A percentile compares a stretch with the other conserved stretches of the same genome.
Conservation (phyloP, 1,139 yeast genomes). For the Candida tropicalis region DNA sequence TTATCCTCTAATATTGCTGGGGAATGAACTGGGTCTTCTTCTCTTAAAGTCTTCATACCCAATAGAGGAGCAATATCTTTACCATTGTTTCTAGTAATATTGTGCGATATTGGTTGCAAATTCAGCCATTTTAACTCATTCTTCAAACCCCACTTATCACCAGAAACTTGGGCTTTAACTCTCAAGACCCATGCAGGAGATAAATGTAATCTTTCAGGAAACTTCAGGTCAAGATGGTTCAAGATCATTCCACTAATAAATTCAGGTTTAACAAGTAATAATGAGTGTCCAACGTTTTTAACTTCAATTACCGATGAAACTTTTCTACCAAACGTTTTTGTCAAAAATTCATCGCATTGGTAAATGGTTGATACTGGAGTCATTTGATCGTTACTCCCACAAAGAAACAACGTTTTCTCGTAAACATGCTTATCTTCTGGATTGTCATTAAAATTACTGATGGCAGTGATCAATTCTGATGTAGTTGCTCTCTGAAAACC, state of each 20-base stretch:
- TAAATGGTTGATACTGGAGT: conserved; percentile 47
- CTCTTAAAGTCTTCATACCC: conserved; percentile 77
- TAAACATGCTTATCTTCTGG: conserved; percentile 33
- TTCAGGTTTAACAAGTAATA: conserved; percentile 67
- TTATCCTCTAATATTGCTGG: conserved; percentile 54
- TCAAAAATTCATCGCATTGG: conserved; percentile 27
- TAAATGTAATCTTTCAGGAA: conserved; percentile 50
- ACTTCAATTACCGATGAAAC: conserved; percentile 43
- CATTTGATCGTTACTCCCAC: conserved; percentile 60
- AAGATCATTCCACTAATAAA: conserved; percentile 63
- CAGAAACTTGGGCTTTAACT: conserved; percentile 61
- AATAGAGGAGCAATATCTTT: conserved; percentile 51
- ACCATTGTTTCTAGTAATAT: conserved; percentile 37
- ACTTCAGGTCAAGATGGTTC: conserved; percentile 55
- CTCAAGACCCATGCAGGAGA: conserved; percentile 67
- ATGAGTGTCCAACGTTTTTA: conserved; percentile 65
- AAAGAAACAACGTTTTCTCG: conserved; percentile 52
- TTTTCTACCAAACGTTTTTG: conserved; percentile 26
- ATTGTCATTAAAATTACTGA: conserved; percentile 38
- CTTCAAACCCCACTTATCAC: conserved; percentile 79
- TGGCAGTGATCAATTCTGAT: conserved; percentile 47
- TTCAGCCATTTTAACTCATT: conserved; percentile 74
- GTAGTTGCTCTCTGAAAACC: conserved; percentile 49
- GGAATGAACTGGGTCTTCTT: conserved; percentile 63
- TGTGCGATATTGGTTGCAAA: conserved; percentile 51